phyloP scores from a whole-genome alignment of 257 asterid species.

The Vinca minor region DNA sequence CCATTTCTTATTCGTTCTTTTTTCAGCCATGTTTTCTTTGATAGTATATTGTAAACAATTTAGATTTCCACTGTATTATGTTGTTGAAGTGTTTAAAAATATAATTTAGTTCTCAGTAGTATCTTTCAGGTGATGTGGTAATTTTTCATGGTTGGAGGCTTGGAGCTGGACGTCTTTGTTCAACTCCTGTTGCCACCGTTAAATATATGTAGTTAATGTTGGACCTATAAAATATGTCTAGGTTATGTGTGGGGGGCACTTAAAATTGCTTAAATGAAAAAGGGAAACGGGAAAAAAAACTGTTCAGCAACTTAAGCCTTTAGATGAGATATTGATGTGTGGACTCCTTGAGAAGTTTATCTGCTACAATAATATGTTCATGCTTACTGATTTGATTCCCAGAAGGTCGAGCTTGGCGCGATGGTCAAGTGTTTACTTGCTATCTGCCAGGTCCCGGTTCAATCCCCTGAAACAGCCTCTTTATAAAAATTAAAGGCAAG shows the following conservation, averaged over 20 bases:
- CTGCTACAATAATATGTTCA: background rate
- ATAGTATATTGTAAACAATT: background rate
- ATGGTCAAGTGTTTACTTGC: too few relatives aligned
- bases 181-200: background rate
- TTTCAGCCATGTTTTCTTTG: background rate
- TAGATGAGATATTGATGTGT: too few relatives aligned
- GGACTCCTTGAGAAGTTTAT: background rate
- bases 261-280: background rate
- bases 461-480: too few relatives aligned
- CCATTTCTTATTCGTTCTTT: too few relatives aligned
- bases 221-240: background rate
- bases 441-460: too few relatives aligned
- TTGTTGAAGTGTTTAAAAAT: too few relatives aligned
- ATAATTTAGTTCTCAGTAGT: background rate
- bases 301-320: background rate
- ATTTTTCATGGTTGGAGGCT: background rate
- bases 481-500: too few relatives aligned
- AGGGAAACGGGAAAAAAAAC: too few relatives aligned
- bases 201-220: background rate
- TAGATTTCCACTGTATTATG: background rate
- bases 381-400: too few relatives aligned
- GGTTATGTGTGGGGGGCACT: background rate
- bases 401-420: too few relatives aligned
- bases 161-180: background rate
- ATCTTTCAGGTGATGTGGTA: background rate